Evolutionary conservation across 495 filamentous ascomycete genomes (phyloP).

Genomic region (Elasticomyces elasticus): DNA sequence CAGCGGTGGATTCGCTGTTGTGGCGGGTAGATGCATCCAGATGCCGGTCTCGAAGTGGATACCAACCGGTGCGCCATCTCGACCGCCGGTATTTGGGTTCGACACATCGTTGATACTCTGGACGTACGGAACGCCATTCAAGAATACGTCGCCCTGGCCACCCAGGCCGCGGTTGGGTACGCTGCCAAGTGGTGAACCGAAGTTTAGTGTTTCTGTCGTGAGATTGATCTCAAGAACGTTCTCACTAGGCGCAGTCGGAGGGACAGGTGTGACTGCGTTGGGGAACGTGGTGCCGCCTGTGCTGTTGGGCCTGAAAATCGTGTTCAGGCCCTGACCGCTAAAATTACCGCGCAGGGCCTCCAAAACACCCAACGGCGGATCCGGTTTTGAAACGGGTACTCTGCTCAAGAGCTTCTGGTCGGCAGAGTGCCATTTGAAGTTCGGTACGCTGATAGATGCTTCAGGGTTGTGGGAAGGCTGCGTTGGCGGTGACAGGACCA

Average conservation of each 20-base stretch:
- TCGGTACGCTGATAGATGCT: neutral
- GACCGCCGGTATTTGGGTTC: constrained; percentile 16
- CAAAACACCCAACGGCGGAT: constrained; percentile 7
- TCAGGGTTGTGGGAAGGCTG: neutral
- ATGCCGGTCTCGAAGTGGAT: constrained; percentile 20
- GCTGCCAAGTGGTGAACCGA: constrained; percentile 8
- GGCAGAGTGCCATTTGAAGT: neutral
- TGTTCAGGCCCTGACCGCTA: constrained; percentile 16
- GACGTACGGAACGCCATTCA: constrained; percentile 19
- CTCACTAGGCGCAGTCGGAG: constrained; percentile 1
- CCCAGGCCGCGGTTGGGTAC: constrained; percentile 18
- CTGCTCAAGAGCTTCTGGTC: neutral
- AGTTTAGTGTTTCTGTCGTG: constrained; percentile 14
- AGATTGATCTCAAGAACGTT: constrained; percentile 19
- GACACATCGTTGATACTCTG: constrained; percentile 15
- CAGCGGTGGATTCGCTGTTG: neutral
- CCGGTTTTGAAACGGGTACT: neutral
- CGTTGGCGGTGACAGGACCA: neutral
- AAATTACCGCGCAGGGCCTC: constrained; percentile 8
- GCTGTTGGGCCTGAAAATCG: constrained; percentile 19
- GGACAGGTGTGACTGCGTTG: constrained; percentile 5
- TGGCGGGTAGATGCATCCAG: constrained; percentile 15
- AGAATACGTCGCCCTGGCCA: constrained; percentile 11
- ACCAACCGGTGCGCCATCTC: neutral
- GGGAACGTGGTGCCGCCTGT: constrained; percentile 3